phyloP scores from a whole-genome alignment of 2,329 filamentous ascomycete species.

The Ophiostoma ips region DNA sequence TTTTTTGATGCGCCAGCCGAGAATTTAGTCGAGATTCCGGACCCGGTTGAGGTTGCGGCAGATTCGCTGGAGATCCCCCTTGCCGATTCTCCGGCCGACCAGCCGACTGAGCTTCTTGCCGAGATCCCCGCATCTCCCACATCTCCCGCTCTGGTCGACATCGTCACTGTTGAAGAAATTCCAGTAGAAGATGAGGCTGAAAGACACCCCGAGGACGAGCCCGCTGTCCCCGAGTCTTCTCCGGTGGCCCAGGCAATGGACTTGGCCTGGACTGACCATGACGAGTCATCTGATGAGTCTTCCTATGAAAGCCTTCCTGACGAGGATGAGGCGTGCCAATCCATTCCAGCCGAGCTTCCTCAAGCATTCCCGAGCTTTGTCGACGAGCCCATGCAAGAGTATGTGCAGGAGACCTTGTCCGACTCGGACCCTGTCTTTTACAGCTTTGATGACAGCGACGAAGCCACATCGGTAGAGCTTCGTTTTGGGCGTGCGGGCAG shows the following conservation, averaged over 20 bases:
- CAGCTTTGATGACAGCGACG: background rate
- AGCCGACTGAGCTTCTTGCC: too few species aligned
- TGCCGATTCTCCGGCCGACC: too few species aligned
- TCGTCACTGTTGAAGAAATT: background rate
- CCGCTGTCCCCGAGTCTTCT: background rate
- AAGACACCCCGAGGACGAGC: background rate
- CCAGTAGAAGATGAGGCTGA: background rate
- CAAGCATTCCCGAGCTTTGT: background rate
- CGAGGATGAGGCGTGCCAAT: background rate
- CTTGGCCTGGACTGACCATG: background rate
- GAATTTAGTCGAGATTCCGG: background rate
- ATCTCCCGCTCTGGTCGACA: too few species aligned
- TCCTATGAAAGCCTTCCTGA: background rate
- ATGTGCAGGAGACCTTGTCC: background rate
- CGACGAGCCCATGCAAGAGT: background rate
- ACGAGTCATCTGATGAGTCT: background rate
- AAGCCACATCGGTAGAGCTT: background rate
- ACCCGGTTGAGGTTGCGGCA: too few species aligned
- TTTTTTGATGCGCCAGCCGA: background rate
- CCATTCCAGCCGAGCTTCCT: background rate
- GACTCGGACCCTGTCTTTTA: background rate
- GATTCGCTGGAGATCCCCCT: too few species aligned
- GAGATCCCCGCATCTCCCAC: background rate
- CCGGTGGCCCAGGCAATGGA: background rate
- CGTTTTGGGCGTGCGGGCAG: background rate